These are phyloP conservation scores for Boletus rex-veris DNA, from an alignment of 768 basidiomycete species.

Conservation along the genomic window DNA sequence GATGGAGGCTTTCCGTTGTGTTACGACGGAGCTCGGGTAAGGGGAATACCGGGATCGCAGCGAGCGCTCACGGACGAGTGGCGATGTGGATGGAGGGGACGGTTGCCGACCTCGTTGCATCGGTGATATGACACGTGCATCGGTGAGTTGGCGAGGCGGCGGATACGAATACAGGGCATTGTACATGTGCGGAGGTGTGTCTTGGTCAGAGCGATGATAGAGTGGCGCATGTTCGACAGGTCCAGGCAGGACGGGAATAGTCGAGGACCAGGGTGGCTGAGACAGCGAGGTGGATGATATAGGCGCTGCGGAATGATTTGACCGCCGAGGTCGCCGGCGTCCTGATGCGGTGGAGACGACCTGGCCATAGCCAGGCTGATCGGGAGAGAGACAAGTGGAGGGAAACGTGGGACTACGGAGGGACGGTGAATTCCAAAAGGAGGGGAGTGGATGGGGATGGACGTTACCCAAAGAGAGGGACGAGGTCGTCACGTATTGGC, in stretches of 20 bases:
- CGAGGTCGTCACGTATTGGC: conserved; percentile 79
- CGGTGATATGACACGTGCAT: conserved; percentile 27
- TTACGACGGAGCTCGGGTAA: conserved; percentile 35
- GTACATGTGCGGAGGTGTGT: conserved; percentile 25
- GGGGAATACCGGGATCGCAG: conserved; percentile 41
- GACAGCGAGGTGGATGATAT: conserved; percentile 32
- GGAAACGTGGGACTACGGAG: conserved; percentile 73
- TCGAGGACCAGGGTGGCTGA: conserved; percentile 46
- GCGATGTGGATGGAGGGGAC: conserved; percentile 25
- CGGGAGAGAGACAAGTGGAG: conserved; percentile 76
- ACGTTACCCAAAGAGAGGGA: conserved; percentile 83
- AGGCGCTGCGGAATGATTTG: conserved; percentile 38
- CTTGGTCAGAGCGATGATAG: conserved; percentile 27
- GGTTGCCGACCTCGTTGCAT: conserved; percentile 30
- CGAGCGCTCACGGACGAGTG: conserved; percentile 24
- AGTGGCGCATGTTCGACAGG: conserved; percentile 20
- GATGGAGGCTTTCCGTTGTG: conserved; percentile 25
- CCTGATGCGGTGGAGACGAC: conserved; percentile 60
- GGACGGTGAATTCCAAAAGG: conserved; percentile 15
- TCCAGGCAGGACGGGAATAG: conserved; percentile 36
- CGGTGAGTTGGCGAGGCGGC: conserved; percentile 27
- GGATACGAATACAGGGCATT: conserved; percentile 29
- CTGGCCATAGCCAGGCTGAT: conserved; percentile 84
- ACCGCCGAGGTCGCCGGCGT: conserved; percentile 60
- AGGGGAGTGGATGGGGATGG: background rate